These are phyloP conservation scores for Pleurotus cornucopiae DNA, from an alignment of 768 basidiomycete species.

Conservation along the genomic window DNA sequence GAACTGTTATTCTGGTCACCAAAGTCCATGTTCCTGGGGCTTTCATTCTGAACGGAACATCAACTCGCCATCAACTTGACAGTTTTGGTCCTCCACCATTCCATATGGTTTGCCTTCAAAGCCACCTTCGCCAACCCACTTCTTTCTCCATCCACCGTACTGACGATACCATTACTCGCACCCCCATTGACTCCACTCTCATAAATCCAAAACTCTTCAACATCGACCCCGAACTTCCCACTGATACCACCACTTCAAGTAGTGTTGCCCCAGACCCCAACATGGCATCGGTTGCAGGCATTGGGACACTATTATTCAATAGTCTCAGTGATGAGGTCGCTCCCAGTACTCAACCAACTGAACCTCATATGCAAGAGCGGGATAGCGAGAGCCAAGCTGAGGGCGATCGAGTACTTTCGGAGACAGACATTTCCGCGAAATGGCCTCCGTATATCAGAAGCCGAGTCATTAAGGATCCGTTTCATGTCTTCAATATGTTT, in stretches of 20 bases:
- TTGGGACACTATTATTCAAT: too few relatives aligned
- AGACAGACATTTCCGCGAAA: background rate
- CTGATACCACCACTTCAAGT: too few relatives aligned
- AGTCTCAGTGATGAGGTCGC: too few relatives aligned
- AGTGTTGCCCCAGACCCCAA: too few relatives aligned
- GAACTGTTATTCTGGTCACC: too few relatives aligned
- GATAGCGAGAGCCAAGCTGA: background rate
- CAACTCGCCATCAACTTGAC: background rate
- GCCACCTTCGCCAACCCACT: background rate
- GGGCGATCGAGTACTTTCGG: background rate
- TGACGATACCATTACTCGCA: background rate
- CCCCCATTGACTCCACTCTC: background rate
- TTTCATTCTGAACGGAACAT: background rate
- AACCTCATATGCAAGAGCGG: background rate
- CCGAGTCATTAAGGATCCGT: conserved; percentile 24
- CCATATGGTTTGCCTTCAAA: conserved; percentile 1
- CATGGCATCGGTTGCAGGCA: too few relatives aligned
- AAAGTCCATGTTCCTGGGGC: background rate
- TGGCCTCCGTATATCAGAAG: conserved; percentile 6
- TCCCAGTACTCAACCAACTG: too few relatives aligned
- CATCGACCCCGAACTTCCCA: background rate
- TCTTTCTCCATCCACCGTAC: background rate
- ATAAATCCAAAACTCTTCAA: background rate
- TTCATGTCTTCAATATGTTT: conserved; percentile 26
- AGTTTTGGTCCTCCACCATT: conserved; percentile 1